Evolutionary conservation across 768 basidiomycete genomes (phyloP), one percentile per base, ranked within the genome.

Genomic region (Suillus cothurnatus): DNA sequence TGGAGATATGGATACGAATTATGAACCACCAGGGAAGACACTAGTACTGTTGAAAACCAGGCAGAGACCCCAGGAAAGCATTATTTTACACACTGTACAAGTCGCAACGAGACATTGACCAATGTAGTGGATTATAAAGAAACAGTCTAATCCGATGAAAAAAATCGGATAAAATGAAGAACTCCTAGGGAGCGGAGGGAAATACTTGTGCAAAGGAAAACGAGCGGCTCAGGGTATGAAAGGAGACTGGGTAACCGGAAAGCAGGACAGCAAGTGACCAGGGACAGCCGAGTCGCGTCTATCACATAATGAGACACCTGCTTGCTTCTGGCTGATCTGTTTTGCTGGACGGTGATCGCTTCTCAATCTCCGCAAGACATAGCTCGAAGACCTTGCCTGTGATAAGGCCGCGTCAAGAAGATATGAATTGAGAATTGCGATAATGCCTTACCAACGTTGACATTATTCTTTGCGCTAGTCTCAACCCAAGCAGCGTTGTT

Each of bases 401-500:
- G 49, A 45, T 36, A 23, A 11, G 17, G 4, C 52, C 67, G 64
- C 61, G 63, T 62, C 36, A 38, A 14, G 34, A 36, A 60, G 64
- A 47, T 58, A 60, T 26, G 15, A 61, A 59, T 55, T 55, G 50
- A 59, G 38, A 31, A 49, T 56, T 36, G n/a, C 45, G 61, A 65
- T 45, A 49, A 56, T 59, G 50, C 90, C 95, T 77, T 71, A 95
- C 95, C 88, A 70, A 97, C 90, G 77, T 97, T 95, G 76, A 87
- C 77, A 70, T 94, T 92, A 64, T 86, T 83, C 84, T 93, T 93
- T 41, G 95, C 94, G 71, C 92, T 94, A 17, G 93, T 93, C 79
- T 97, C 95, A 50, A 96, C 83, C 81, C 89, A 96, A 4, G 90
- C 91, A 9, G 93, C 89, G 47, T 88, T 85, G 70, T 89, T 86